Conservation (phyloP, 2,329 filamentous ascomycete genomes). For the Emericellopsis cladophorae region DNA sequence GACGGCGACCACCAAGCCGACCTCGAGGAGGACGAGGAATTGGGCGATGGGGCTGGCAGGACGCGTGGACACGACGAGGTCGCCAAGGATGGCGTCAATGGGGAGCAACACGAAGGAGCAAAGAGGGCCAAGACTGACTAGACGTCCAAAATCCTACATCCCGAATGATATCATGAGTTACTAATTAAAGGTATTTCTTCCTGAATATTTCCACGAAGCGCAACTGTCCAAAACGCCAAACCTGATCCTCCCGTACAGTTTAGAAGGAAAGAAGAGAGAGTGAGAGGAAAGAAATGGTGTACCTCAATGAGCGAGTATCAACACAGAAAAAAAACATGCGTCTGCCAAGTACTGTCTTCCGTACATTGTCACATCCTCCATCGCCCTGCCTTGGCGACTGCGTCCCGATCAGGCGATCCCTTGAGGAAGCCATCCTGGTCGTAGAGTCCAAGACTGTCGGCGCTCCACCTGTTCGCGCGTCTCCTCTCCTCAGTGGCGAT, state of each 20-base stretch:
- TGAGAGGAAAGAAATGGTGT: conserved; percentile 2
- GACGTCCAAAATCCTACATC: neutral
- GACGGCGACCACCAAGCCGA: conserved; percentile 6
- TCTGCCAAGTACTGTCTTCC: neutral
- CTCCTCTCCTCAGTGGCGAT: neutral
- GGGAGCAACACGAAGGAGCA: conserved; percentile 22
- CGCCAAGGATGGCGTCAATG: conserved; percentile 32
- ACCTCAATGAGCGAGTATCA: neutral
- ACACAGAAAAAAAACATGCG: neutral
- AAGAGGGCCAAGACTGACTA: conserved; percentile 35
- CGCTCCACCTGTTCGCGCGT: conserved; percentile 9
- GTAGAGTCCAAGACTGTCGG: conserved; percentile 28
- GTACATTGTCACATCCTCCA: conserved; percentile 12
- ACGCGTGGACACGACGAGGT: conserved; percentile 40
- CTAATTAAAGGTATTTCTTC: neutral
- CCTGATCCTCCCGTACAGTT: neutral
- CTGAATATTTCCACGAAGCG: neutral
- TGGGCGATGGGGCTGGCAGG: conserved; percentile 53
- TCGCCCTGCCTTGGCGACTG: conserved; percentile 6
- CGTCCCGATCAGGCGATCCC: conserved; percentile 23
- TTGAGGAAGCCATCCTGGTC: conserved; percentile 32
- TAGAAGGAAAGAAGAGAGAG: conserved; percentile 4
- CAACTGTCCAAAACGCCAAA: neutral
- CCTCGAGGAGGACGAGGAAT: conserved; percentile 29
- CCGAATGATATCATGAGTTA: too few species aligned